Evolutionary conservation across 1,284 basidiomycete genomes (phyloP).

Genomic region (Lignosus rhinocerotis): DNA sequence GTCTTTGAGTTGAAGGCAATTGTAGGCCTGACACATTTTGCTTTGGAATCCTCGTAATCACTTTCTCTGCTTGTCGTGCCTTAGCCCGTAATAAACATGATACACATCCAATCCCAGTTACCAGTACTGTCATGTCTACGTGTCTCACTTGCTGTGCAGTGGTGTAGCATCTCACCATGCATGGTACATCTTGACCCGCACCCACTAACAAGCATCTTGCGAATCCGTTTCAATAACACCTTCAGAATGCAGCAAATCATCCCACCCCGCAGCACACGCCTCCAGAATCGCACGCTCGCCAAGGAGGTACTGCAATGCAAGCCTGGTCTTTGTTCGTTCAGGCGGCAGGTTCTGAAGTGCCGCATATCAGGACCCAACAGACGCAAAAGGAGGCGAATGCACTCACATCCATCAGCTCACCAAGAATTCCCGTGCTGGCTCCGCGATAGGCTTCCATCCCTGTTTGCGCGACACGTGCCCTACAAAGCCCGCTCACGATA

Average conservation of each 20-base stretch:
- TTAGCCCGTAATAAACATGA: no score
- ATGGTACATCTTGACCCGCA: no score
- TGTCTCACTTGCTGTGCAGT: no score
- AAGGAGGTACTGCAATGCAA: slow-evolving; percentile 41
- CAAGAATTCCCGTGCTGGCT: slow-evolving; percentile 26
- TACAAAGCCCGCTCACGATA: slow-evolving; percentile 6
- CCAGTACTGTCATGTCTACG: no score
- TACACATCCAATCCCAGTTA: no score
- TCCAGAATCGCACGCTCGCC: slow-evolving; percentile 46
- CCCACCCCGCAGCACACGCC: slow-evolving; percentile 43
- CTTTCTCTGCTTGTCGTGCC: no score
- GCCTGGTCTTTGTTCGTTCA: slow-evolving; percentile 34
- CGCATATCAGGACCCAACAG: background rate
- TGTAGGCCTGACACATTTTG: no score
- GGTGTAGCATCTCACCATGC: no score
- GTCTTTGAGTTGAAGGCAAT: no score
- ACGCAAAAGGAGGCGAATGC: background rate
- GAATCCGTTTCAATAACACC: no score
- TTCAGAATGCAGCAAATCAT: slow-evolving; percentile 24
- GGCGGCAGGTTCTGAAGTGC: slow-evolving; percentile 26
- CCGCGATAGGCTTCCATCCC: slow-evolving; percentile 27
- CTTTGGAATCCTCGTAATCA: no score
- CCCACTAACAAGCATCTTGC: no score
- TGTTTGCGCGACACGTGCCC: slow-evolving; percentile 6
- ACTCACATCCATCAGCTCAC: slow-evolving; percentile 45